phyloP scores from a whole-genome alignment of 352 stramenopile species.

The Peronospora tabacina region DNA sequence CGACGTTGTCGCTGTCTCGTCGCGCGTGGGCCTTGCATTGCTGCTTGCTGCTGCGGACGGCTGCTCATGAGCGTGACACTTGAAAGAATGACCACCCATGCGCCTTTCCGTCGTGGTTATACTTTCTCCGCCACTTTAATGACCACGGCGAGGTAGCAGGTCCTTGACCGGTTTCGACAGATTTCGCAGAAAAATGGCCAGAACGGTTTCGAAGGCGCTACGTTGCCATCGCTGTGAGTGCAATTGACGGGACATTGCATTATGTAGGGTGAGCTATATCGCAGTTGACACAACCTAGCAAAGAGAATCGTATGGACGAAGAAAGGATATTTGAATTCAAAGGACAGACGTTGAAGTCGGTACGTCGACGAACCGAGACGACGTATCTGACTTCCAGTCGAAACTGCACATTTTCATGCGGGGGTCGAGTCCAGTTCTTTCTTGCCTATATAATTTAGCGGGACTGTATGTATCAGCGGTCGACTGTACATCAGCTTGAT shows the following conservation, averaged over 20 bases:
- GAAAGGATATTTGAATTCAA: conserved; percentile 1
- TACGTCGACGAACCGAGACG: conserved; percentile 19
- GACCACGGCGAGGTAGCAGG: conserved; percentile 3
- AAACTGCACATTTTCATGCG: conserved; percentile 8
- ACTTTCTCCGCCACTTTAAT: neutral
- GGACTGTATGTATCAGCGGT: neutral
- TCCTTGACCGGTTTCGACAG: conserved; percentile 9
- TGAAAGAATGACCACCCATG: conserved; percentile 18
- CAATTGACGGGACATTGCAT: conserved; percentile 1
- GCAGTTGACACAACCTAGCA: neutral
- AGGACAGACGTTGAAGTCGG: conserved; percentile 21
- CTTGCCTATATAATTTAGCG: too few species aligned
- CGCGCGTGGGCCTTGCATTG: neutral
- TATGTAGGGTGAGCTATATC: neutral
- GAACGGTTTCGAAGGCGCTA: conserved; percentile 1
- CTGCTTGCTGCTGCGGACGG: conserved; percentile 4
- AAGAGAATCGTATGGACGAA: neutral
- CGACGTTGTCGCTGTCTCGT: conserved; percentile 4
- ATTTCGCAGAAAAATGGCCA: conserved; percentile 25
- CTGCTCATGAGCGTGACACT: conserved; percentile 22
- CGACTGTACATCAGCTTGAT: neutral
- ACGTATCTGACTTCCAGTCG: neutral
- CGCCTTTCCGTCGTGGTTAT: conserved; percentile 17
- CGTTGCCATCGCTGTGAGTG: neutral
- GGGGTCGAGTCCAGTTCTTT: conserved; percentile 3